Conservation (phyloP, 1,284 basidiomycete species). For the Cutaneotrichosporon cutaneum region DNA sequence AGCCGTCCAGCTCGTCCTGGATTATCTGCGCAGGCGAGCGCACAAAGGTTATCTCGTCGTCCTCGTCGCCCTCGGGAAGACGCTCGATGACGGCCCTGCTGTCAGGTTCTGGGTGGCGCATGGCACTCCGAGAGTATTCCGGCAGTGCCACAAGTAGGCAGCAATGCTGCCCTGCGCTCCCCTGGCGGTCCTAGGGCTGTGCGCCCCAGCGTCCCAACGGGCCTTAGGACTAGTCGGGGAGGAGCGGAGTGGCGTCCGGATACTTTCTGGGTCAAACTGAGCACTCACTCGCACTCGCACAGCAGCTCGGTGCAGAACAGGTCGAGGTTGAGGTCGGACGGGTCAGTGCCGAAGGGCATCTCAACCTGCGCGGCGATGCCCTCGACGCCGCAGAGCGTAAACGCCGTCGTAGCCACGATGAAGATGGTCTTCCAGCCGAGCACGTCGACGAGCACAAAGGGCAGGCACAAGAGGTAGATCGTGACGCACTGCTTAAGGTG, state of each 20-base stretch:
- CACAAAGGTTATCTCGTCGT: conserved; percentile 32
- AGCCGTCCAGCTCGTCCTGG: conserved; percentile 20
- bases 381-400: conserved; percentile 70
- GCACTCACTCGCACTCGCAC: conserved; percentile 73
- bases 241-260: no score
- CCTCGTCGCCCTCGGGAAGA: conserved; percentile 65
- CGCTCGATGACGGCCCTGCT: conserved; percentile 71
- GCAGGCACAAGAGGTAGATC: conserved; percentile 79
- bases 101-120: conserved; percentile 12
- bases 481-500: conserved; percentile 93
- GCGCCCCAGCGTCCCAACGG: no score
- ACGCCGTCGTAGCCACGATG: conserved; percentile 74
- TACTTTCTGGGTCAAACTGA: no score
- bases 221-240: no score
- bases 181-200: no score
- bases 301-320: conserved; percentile 78
- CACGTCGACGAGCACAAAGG: conserved; percentile 69
- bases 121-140: not conserved
- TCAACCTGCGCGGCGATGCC: conserved; percentile 90
- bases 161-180: no score
- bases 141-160: no score
- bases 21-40: conserved; percentile 13
- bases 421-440: conserved; percentile 72
- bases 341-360: conserved; percentile 63
- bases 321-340: conserved; percentile 56